Conservation (phyloP, 2,329 filamentous ascomycete species). For the Nakataea oryzae region DNA sequence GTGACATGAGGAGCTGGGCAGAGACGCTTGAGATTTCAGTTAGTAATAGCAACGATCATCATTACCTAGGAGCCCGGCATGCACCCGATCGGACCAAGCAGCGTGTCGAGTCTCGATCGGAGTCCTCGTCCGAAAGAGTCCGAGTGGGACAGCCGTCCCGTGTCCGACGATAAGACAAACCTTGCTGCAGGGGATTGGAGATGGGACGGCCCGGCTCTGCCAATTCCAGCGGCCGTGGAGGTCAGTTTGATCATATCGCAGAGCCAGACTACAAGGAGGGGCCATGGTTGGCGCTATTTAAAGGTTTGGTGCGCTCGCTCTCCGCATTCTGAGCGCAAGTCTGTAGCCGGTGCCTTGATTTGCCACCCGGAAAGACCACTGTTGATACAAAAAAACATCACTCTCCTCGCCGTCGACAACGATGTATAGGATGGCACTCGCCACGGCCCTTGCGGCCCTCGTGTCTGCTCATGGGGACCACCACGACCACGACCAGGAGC, state of each 20-base stretch:
- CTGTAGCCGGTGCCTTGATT: too few relatives aligned
- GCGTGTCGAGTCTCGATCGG: neutral
- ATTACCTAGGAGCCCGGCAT: neutral
- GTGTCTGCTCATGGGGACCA: slow-evolving; percentile 50
- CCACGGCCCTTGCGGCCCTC: slow-evolving; percentile 33
- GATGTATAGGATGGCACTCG: slow-evolving; percentile 11
- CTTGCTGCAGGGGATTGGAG: neutral
- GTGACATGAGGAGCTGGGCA: neutral
- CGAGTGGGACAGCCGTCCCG: neutral
- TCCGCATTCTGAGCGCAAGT: too few relatives aligned
- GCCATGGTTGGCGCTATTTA: neutral
- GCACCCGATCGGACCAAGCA: neutral
- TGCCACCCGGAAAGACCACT: neutral
- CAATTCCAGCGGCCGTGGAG: neutral
- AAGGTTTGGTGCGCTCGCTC: neutral
- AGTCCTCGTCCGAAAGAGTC: neutral
- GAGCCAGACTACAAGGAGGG: neutral
- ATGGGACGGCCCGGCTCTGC: neutral
- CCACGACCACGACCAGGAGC: slow-evolving; percentile 37
- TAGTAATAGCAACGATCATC: neutral
- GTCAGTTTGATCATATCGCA: neutral
- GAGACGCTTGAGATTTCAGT: neutral
- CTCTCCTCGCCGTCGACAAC: neutral
- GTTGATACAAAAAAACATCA: neutral
- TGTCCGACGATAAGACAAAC: neutral